phyloP scores from a whole-genome alignment of 352 stramenopile species.

The Globisporangium okanoganense region DNA sequence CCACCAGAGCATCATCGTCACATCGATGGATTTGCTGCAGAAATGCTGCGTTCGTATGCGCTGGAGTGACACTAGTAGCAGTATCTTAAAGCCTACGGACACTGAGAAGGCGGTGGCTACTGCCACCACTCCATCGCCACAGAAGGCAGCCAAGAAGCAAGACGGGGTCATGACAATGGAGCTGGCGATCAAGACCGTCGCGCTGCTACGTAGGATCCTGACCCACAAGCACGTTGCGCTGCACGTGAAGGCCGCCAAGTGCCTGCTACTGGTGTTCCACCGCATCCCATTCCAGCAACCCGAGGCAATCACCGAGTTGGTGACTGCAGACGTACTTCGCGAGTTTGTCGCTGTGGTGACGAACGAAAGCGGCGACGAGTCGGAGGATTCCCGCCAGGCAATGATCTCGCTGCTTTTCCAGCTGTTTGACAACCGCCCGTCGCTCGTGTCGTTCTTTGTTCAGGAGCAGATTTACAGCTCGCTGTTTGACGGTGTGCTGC shows the following conservation, averaged over 20 bases:
- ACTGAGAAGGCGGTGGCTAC: background rate
- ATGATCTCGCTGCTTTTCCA: slow-evolving; percentile 60
- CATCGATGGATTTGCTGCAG: slow-evolving; percentile 58
- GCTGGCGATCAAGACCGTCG: slow-evolving; percentile 39
- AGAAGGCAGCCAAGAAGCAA: slow-evolving; percentile 14
- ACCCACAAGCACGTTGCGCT: slow-evolving; percentile 53
- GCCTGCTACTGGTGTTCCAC: slow-evolving; percentile 58
- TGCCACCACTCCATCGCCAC: slow-evolving; percentile 3
- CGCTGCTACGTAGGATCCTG: slow-evolving; percentile 41
- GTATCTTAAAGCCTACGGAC: background rate
- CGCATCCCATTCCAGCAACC: slow-evolving; percentile 28
- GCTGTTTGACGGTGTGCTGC: slow-evolving; percentile 50
- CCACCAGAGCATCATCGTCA: slow-evolving; percentile 64
- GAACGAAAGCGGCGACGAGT: slow-evolving; percentile 46
- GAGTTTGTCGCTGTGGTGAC: slow-evolving; percentile 54
- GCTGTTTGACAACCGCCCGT: slow-evolving; percentile 55
- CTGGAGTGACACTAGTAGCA: slow-evolving; percentile 24
- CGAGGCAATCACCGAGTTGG: slow-evolving; percentile 33
- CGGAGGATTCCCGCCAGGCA: slow-evolving; percentile 62
- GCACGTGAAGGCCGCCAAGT: slow-evolving; percentile 69
- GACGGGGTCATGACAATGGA: slow-evolving; percentile 32
- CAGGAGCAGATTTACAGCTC: slow-evolving; percentile 51
- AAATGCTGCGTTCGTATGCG: slow-evolving; percentile 72
- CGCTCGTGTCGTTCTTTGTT: slow-evolving; percentile 56
- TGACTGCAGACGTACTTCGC: slow-evolving; percentile 42